Base-by-base conservation (phyloP, 2,329 filamentous ascomycete genomes). In the Monosporascus ibericus region DNA sequence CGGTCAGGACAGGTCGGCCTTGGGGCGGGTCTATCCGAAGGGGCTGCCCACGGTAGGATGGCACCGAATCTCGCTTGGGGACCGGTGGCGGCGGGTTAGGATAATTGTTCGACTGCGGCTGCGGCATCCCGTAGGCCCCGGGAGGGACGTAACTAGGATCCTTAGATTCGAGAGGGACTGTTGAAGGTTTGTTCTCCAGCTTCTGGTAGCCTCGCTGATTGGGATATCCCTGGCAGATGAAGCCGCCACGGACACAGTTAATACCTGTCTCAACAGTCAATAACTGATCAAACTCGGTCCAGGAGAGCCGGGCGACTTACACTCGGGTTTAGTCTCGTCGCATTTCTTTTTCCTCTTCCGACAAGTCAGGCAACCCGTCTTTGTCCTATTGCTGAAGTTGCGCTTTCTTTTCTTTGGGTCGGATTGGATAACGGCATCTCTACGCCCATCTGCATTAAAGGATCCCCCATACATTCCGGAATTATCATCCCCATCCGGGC, bases 341-440 rank as follows among this genome's bases (percentile, higher is more conserved):
- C 94, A 97, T 72, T 97, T 97, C 83, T 97, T 97, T 80, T 97
- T 97, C 54, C 92, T 82, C 66, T 84, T 83, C 55, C 92, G 81
- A 68, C 92, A 97, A 6, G 92, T 97, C 71, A 95, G 84, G 69
- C 92, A 97, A 34, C 92, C 91, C 9, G 92, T 96, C 73, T 97
- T 97, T 20, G 92, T 96, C 54, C 92, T 82, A 70, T 96, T 96
- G 73, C 90, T 95, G 65, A 96, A 97, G 65, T 90, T 89, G 39
- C 86, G 79, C 70, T 89, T 89, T 48, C 86, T 74, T 68, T 87
- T 87, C 69, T 87, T 87, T 4, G 80, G 75, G 59, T 86, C 82
- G 5, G 79, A 78, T 62, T 83, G 80, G 37, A 82, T 69, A 30
- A 76, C 62, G 0, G 72, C 70, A 48, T 78, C 76, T 24, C 63